These are phyloP conservation scores for Colletotrichum chrysophilum DNA, from an alignment of 2,329 filamentous ascomycete genomes.

Conservation along the genomic window DNA sequence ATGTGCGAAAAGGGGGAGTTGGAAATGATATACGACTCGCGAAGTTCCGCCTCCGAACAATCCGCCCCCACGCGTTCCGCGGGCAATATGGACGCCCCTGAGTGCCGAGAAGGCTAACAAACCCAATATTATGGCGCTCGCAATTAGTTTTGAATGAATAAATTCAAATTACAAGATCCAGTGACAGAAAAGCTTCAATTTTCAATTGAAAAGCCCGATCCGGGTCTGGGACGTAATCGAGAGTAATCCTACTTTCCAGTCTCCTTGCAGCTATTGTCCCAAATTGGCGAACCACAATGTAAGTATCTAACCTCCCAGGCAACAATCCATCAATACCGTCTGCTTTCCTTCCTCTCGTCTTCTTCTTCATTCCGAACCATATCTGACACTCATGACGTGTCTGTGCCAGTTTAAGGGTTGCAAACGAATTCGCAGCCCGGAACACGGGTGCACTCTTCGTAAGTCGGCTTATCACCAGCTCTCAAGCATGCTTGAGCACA, in stretches of 20 bases:
- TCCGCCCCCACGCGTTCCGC: not conserved
- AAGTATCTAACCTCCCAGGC: not conserved
- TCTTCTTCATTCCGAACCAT: not conserved
- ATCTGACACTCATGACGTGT: not conserved
- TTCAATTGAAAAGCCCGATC: rapidly evolving
- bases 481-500: not conserved
- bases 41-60: not conserved
- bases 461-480: not conserved
- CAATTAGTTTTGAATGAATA: not conserved
- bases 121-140: not conserved
- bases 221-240: not conserved
- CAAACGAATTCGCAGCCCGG: not conserved
- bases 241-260: not conserved
- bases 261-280: not conserved
- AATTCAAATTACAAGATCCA: not conserved
- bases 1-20: not conserved
- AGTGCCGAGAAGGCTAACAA: not conserved
- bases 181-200: rapidly evolving
- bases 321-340: not conserved
- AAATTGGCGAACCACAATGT: not conserved
- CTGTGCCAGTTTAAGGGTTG: not conserved
- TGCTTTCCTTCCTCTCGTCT: rapidly evolving
- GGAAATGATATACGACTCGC: not conserved
- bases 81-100: not conserved
- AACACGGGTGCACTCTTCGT: not conserved